Evolutionary conservation across 2,329 filamentous ascomycete species (phyloP), one percentile per base, ranked within the genome.

Genomic region (Hawksworthiomyces lignivorus): DNA sequence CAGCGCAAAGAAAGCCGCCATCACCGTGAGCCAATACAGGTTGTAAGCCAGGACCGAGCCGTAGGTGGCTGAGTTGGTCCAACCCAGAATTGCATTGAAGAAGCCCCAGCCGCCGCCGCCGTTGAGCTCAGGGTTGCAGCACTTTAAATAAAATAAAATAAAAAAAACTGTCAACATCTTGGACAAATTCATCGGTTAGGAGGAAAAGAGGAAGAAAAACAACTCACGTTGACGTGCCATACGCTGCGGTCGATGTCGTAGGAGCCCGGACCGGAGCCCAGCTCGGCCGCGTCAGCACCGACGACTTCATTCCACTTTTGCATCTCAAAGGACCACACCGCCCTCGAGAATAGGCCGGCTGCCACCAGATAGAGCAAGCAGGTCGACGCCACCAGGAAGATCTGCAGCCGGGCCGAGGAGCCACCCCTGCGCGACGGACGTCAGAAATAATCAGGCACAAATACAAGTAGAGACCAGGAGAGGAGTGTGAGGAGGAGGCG

Each of bases 1-100:
- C 27, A 39, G 14, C 19, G 36, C 30, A 2, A 17, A 7, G 29
- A 21, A 10, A 11, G 76, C 86, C 48, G 12, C 8, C 24, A 26
- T 26, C 8, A 86, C 70, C 7, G 67, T 68, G 40, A 90, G 63
- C 87, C 87, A 94, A 65, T 94, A 94, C 12, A 90, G 47, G 57
- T 94, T 94, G 65, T 94, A 94, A 1, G 83, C 80, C 48, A 94
- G 78, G 47, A 94, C 84, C 1, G 85, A 89, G 34, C 87, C 86
- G 52, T 89, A 87, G 1, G 87, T 94, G 3, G 85, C 87, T 14
- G 83, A 86, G 64, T 94, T 94, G 46, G 79, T 77, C 87, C 87
- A 94, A 40, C 87, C 87, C 9, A 94, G 70, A 41, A 94, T 71
- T 45, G 84, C 80, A 53, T 92, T 92, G 69, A 94, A 87, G 51